These are phyloP conservation scores for Meyerozyma athensensis DNA, from an alignment of 1,139 yeast species.

Conservation along the genomic window DNA sequence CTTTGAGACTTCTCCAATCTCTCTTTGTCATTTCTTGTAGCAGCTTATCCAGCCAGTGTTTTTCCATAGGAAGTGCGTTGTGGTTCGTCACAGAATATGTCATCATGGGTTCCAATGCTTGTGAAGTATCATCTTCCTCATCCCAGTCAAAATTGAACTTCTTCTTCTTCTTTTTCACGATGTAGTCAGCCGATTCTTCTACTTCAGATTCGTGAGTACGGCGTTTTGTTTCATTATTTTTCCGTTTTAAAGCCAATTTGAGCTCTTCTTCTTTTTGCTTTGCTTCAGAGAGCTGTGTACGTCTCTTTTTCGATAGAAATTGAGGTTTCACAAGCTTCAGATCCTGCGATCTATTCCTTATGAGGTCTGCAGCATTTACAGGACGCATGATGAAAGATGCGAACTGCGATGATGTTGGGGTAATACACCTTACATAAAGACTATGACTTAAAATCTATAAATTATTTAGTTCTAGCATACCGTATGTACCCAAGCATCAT, in stretches of 20 bases:
- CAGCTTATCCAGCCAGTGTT: slow-evolving; percentile 71
- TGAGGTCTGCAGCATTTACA: background rate
- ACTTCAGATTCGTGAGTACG: slow-evolving; percentile 6
- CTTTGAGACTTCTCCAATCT: slow-evolving; percentile 87
- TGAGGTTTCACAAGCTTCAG: slow-evolving; percentile 25
- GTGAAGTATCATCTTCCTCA: slow-evolving; percentile 50
- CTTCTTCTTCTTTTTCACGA: slow-evolving; percentile 10
- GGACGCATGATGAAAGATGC: slow-evolving; percentile 4
- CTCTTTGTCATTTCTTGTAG: slow-evolving; percentile 64
- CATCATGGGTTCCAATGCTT: slow-evolving; percentile 40
- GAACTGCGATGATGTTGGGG: background rate
- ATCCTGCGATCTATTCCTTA: slow-evolving; percentile 4
- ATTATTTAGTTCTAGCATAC: background rate
- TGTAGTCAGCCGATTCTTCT: slow-evolving; percentile 3
- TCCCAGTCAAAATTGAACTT: slow-evolving; percentile 72
- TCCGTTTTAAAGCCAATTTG: slow-evolving; percentile 3
- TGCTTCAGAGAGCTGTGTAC: slow-evolving; percentile 29
- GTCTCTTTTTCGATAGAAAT: slow-evolving; percentile 46
- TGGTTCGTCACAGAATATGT: slow-evolving; percentile 13
- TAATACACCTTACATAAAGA: background rate
- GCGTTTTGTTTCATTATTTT: slow-evolving; percentile 7
- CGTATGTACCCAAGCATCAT: slow-evolving; percentile 22
- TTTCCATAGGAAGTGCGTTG: slow-evolving; percentile 19
- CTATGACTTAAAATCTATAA: background rate
- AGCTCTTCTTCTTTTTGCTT: slow-evolving; percentile 17